These are phyloP conservation scores for Leccinellum albellum DNA, from an alignment of 768 basidiomycete genomes.

Conservation along the genomic window DNA sequence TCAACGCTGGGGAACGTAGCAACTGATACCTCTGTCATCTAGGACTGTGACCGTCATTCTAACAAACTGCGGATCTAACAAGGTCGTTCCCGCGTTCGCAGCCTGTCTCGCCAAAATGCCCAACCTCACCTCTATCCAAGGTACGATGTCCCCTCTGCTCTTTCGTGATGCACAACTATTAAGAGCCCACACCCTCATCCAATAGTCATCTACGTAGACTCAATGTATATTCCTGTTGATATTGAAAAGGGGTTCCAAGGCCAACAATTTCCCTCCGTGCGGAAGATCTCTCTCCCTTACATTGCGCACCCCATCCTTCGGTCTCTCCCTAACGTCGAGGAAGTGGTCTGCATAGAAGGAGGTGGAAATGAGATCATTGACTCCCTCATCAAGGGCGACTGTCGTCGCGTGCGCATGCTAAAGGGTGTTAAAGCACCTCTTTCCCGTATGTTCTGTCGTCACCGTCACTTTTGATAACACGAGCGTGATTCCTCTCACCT, in stretches of 20 bases:
- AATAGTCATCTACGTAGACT: neutral
- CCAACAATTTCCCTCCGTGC: conserved; percentile 6
- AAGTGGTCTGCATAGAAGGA: conserved; percentile 8
- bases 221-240: neutral
- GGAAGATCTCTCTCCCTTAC: conserved; percentile 5
- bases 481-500: neutral
- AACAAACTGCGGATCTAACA: neutral
- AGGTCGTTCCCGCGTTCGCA: conserved; percentile 8
- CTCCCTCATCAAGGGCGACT: conserved; percentile 5
- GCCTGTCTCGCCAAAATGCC: neutral
- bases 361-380: conserved; percentile 3
- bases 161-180: neutral
- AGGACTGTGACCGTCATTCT: conserved; percentile 3
- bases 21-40: neutral
- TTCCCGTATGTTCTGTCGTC: conserved; percentile 2
- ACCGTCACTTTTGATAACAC: neutral
- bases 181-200: neutral
- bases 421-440: conserved; percentile 5
- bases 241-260: conserved; percentile 13
- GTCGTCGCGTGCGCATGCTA: conserved; percentile 1
- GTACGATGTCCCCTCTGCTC: neutral
- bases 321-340: conserved; percentile 8
- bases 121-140: conserved; percentile 11
- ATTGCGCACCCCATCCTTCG: conserved; percentile 8
- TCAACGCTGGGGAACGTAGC: neutral